Evolutionary conservation across 1,139 yeast species (phyloP), one percentile per base, ranked within the genome.

Genomic region (Spathaspora sp.): DNA sequence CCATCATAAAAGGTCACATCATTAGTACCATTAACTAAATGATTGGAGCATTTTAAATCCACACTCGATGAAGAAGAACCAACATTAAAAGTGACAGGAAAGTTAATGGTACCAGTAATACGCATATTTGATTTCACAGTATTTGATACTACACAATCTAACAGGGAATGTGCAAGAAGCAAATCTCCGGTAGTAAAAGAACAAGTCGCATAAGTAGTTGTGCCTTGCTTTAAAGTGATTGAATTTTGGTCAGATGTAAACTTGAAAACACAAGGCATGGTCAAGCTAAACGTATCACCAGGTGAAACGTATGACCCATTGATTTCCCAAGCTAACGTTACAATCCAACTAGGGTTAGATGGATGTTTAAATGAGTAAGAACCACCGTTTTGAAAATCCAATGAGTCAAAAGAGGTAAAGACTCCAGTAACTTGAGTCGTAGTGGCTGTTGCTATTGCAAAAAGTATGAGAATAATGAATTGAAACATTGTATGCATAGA

Each of bases 281-380:
- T 43, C 41, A 67, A 59, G 1, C 58, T 50, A 51, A 67, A 66
- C 5, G 70, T 65, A 48, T 68, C 73, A 11, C 71, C 70, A 0
- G 69, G 47, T 1, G 44, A 31, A 2, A 60, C 56, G 0, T 51
- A 44, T 5, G 56, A 26, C 13, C 63, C 63, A 10, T 47, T 43
- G 7, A 68, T 52, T 1, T 41, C 31, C 72, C 72, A 68, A 2
- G 49, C 44, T n/a, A 67, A 45, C 0, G 54, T 50, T 2, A 63
- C 64, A 10, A 47, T 39, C 70, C 71, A 67, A 51, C 52, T 57
- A 0, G 67, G 65, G 25, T 41, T 39, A 13, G 41, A 13, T 1
- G 66, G 66, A 3, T 48, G n/a, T 3, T 48, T 45, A 36, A 26
- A 33, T 6, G 39, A 26, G 33, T 47, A 47, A 27, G 33, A 9